Conservation (phyloP, 306 rosid genomes). For the Dryas drummondii region DNA sequence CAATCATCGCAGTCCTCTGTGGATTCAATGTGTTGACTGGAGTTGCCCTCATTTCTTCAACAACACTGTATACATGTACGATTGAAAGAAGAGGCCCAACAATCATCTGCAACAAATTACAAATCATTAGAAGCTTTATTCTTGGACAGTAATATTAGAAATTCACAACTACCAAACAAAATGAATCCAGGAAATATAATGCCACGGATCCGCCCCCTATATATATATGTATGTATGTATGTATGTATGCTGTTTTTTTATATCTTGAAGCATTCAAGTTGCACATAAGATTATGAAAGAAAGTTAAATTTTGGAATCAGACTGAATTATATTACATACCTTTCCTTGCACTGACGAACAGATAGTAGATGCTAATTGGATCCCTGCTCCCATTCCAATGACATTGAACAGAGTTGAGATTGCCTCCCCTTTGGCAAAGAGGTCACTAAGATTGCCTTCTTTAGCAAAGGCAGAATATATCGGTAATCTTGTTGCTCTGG, state of each 20-base stretch:
- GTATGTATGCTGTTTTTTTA: neutral
- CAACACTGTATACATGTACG: constrained; percentile 67
- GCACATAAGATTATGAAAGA: neutral
- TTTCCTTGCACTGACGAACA: constrained; percentile 92
- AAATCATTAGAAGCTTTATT: constrained; percentile 27
- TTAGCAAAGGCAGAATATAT: constrained; percentile 96
- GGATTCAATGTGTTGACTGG: constrained; percentile 91
- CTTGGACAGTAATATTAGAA: neutral
- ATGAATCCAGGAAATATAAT: neutral
- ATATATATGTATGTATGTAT: too few species aligned
- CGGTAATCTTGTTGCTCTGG: constrained; percentile 98
- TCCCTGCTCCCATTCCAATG: constrained; percentile 85
- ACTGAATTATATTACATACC: constrained; percentile 38
- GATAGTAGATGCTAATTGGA: constrained; percentile 88
- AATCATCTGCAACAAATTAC: constrained; percentile 53
- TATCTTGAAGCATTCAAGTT: neutral
- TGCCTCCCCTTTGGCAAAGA: constrained; percentile 99
- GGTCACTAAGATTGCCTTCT: constrained; percentile 99
- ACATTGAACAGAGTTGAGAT: constrained; percentile 94
- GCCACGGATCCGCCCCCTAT: too few species aligned
- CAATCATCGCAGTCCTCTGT: constrained; percentile 85
- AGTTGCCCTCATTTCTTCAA: constrained; percentile 90
- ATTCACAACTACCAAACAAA: neutral
- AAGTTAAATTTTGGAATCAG: neutral
- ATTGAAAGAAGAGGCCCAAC: constrained; percentile 71